Conservation (phyloP, 176 grass and related monocot species). For the Carex cristatella region DNA sequence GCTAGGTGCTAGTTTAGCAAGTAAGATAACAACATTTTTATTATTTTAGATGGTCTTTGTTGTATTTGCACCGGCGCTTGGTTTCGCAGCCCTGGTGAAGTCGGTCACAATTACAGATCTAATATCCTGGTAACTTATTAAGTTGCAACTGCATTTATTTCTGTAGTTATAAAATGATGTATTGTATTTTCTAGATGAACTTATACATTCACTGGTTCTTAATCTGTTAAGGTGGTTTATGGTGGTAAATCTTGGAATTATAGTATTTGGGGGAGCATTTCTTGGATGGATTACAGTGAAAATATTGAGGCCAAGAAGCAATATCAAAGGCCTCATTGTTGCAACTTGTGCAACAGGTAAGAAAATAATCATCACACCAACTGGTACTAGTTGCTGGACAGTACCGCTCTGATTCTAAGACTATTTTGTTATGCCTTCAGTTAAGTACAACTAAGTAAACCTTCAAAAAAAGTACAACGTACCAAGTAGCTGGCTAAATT, state of each 20-base stretch:
- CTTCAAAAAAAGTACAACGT: background rate
- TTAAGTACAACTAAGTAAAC: background rate
- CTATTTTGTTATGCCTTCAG: background rate
- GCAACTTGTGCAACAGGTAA: conserved; percentile 23
- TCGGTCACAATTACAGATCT: conserved; percentile 25
- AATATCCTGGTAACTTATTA: conserved; percentile 23
- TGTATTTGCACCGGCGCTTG: conserved; percentile 23
- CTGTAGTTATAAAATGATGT: background rate
- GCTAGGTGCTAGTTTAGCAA: background rate
- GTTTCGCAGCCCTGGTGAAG: conserved; percentile 18
- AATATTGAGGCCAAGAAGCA: conserved; percentile 10
- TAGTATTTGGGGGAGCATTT: conserved; percentile 23
- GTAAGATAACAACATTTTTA: background rate
- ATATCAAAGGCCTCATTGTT: conserved; percentile 24
- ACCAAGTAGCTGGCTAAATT: background rate
- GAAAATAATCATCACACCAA: background rate
- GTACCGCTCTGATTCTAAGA: background rate
- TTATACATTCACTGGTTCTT: background rate
- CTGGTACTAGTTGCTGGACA: background rate
- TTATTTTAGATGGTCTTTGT: conserved; percentile 21
- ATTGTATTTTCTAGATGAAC: background rate
- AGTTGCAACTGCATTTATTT: background rate
- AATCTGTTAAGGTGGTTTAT: conserved; percentile 34
- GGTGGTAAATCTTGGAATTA: conserved; percentile 29
- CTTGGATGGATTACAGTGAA: conserved; percentile 31